phyloP scores from a whole-genome alignment of 495 filamentous ascomycete genomes.

The Trichoderma virens region DNA sequence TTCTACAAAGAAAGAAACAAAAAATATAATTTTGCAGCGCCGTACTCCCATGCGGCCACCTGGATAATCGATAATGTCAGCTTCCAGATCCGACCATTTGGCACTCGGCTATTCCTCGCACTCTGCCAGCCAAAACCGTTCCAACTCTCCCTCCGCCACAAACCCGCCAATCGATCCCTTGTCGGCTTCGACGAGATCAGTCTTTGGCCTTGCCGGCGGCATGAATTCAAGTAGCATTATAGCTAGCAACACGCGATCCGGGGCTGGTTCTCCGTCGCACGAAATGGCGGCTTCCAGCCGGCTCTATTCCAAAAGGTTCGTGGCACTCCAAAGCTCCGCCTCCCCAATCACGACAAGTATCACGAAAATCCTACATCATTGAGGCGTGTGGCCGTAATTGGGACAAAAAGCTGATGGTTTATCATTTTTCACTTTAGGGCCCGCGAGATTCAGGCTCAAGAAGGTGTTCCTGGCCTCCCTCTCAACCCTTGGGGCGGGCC shows the following conservation, averaged over 20 bases:
- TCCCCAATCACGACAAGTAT: constrained; percentile 11
- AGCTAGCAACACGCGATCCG: constrained; percentile 68
- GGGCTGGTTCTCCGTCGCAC: constrained; percentile 95
- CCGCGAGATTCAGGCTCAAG: constrained; percentile 94
- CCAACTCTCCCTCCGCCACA: constrained; percentile 78
- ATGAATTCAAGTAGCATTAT: constrained; percentile 59
- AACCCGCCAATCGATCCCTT: constrained; percentile 80
- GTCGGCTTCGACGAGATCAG: constrained; percentile 60
- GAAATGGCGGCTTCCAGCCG: constrained; percentile 62
- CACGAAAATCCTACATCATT: no score
- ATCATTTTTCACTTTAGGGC: constrained; percentile 53
- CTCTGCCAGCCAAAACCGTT: constrained; percentile 57
- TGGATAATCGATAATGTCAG: constrained; percentile 87
- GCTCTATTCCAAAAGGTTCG: constrained; percentile 89
- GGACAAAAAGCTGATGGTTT: no score
- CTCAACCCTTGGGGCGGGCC: constrained; percentile 84
- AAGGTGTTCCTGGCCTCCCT: constrained; percentile 62
- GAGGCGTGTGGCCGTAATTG: no score
- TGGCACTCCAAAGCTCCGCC: constrained; percentile 11
- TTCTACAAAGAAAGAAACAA: background rate
- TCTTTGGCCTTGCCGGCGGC: constrained; percentile 61
- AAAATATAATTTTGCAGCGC: background rate
- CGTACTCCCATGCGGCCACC: constrained; percentile 35
- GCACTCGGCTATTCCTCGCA: constrained; percentile 63
- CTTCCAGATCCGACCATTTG: constrained; percentile 74